A percentile compares a stretch with the other conserved stretches of the same genome.
These are phyloP conservation scores for Dactylorhiza incarnata DNA, from an alignment of 106 monocot genomes.

Conservation along the genomic window DNA sequence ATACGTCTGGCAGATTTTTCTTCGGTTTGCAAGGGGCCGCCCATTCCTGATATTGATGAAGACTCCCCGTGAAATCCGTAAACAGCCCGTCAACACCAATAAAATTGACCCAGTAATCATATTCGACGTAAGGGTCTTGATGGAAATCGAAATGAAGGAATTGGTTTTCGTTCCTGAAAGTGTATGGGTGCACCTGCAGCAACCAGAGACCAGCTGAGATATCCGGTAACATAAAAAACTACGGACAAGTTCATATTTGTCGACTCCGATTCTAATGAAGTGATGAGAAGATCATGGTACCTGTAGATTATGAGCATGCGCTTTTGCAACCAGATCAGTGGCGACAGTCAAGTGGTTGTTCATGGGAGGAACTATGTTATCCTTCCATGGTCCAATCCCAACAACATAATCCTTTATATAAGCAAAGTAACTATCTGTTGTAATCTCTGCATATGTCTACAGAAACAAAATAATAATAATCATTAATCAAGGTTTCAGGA, in stretches of 20 bases:
- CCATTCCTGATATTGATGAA: constrained; percentile 23
- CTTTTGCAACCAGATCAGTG: constrained; percentile 80
- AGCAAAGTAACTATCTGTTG: constrained; percentile 48
- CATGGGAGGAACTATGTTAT: constrained; percentile 46
- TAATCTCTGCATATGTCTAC: constrained; percentile 69
- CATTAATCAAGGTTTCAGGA: background rate
- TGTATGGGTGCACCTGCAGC: constrained; percentile 28
- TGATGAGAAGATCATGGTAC: constrained; percentile 21
- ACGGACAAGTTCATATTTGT: background rate
- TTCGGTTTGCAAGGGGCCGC: background rate
- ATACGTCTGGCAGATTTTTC: background rate
- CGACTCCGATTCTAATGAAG: background rate
- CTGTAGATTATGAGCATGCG: constrained; percentile 84
- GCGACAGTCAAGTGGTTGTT: constrained; percentile 48
- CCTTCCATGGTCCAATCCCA: constrained; percentile 81
- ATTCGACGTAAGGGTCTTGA: constrained; percentile 26
- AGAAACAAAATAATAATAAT: constrained; percentile 7
- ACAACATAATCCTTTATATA: constrained; percentile 61
- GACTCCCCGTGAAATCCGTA: constrained; percentile 28
- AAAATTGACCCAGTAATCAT: constrained; percentile 20
- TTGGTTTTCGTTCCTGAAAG: constrained; percentile 26
- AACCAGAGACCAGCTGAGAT: no score
- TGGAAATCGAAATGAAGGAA: constrained; percentile 22
- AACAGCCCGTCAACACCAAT: constrained; percentile 19
- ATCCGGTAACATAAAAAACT: background rate